Conservation (phyloP, 371 early-diverging fungal genomes). For the Haplosporangium sp. region DNA sequence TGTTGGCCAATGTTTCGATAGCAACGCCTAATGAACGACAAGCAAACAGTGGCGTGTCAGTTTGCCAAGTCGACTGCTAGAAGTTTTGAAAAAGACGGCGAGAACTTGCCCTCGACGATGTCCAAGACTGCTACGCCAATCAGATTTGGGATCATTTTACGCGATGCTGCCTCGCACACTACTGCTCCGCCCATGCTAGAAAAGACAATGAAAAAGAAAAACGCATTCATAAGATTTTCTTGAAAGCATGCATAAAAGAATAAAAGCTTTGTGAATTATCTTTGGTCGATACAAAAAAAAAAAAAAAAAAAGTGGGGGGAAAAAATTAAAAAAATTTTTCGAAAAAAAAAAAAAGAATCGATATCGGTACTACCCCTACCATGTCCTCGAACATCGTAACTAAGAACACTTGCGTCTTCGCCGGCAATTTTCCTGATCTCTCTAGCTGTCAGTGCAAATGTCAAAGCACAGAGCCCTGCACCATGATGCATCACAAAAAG, state of each 20-base stretch:
- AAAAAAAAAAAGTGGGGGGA: background rate
- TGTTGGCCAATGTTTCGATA: constrained; percentile 49
- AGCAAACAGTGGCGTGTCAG: background rate
- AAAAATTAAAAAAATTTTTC: background rate
- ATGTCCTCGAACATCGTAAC: constrained; percentile 87
- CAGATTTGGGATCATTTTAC: constrained; percentile 64
- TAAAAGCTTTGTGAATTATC: background rate
- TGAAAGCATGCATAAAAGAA: background rate
- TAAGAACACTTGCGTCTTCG: constrained; percentile 65
- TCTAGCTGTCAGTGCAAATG: constrained; percentile 78
- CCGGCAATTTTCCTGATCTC: constrained; percentile 59
- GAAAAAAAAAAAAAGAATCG: background rate
- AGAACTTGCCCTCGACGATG: constrained; percentile 86
- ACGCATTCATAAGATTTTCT: background rate
- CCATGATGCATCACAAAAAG: constrained; percentile 93
- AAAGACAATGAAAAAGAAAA: too few species aligned
- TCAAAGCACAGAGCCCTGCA: constrained; percentile 84
- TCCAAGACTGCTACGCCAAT: constrained; percentile 85
- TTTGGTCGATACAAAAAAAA: too few species aligned
- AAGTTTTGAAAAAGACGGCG: background rate
- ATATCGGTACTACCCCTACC: constrained; percentile 59
- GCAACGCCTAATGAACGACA: constrained; percentile 35
- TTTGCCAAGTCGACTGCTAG: too few species aligned
- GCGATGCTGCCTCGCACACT: constrained; percentile 77
- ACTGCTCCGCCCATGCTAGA: constrained; percentile 92